Conservation (phyloP, 192 early-diverging fungal species). For the Thoreauomyces humboldtii region DNA sequence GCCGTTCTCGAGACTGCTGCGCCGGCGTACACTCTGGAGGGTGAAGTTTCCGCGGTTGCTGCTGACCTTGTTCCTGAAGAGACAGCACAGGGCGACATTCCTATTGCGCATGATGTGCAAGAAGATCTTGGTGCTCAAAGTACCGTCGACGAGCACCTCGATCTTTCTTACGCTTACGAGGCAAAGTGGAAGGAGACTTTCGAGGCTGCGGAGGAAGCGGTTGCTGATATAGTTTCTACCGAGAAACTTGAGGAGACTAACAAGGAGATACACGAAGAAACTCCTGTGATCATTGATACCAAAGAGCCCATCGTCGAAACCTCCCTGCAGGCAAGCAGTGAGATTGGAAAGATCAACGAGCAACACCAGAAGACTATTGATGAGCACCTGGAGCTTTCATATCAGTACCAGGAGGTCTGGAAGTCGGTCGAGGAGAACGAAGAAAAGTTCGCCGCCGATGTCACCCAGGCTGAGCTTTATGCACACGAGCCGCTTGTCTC, state of each 20-base stretch:
- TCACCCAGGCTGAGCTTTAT: not conserved
- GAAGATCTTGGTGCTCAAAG: not conserved
- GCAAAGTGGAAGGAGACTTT: constrained; percentile 6
- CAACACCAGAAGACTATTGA: constrained; percentile 18
- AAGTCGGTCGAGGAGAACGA: no score
- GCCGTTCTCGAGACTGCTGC: not conserved
- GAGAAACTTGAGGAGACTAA: no score
- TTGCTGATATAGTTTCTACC: no score
- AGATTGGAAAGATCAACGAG: no score
- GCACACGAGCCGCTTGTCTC: not conserved
- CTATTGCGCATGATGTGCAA: no score
- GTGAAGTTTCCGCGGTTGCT: not conserved
- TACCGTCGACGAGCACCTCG: constrained; percentile 18
- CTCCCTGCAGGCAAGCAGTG: no score
- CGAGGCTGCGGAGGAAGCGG: not conserved
- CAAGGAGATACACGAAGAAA: no score
- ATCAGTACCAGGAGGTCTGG: constrained; percentile 8
- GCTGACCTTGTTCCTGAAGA: not conserved
- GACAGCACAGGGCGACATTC: no score
- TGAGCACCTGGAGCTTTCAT: constrained; percentile 13
- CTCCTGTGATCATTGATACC: no score
- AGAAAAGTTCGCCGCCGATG: no score
- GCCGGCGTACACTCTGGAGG: not conserved
- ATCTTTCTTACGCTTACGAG: constrained; percentile 10
- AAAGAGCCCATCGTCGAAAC: no score